A percentile compares a stretch with the other conserved stretches of the same genome.
These are phyloP conservation scores for Ogataea hybrid DNA, from an alignment of 1,139 yeast genomes.

Conservation along the genomic window DNA sequence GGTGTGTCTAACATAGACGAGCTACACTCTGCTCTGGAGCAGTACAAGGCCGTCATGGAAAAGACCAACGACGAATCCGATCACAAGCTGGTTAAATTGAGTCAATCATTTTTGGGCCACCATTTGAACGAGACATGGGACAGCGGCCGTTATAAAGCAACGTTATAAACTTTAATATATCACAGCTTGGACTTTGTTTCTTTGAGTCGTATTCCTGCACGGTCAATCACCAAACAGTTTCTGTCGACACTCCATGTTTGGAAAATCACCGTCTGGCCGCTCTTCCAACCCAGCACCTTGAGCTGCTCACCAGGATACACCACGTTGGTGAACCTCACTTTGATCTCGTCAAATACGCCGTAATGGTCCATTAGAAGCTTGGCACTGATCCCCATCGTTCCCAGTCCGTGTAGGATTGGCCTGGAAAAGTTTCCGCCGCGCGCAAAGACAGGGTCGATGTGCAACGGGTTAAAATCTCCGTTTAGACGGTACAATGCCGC, in stretches of 20 bases:
- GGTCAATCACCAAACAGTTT: conserved; percentile 74
- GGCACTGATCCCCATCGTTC: conserved; percentile 80
- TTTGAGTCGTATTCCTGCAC: conserved; percentile 78
- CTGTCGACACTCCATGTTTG: conserved; percentile 84
- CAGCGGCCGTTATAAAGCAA: conserved; percentile 39
- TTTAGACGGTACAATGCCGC: conserved; percentile 90
- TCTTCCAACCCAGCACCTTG: conserved; percentile 80
- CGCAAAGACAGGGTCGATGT: conserved; percentile 90
- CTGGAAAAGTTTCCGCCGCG: conserved; percentile 80
- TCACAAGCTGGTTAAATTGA: conserved; percentile 40
- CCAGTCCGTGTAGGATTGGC: conserved; percentile 93
- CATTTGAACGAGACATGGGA: conserved; percentile 70
- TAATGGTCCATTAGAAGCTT: conserved; percentile 75
- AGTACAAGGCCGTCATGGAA: conserved; percentile 49
- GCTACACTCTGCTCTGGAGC: conserved; percentile 58
- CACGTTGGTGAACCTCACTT: conserved; percentile 87
- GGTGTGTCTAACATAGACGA: conserved; percentile 70
- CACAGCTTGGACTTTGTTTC: conserved; percentile 33
- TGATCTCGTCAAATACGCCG: conserved; percentile 82
- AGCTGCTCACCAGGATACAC: conserved; percentile 98
- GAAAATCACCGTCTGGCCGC: conserved; percentile 68
- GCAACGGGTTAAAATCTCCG: conserved; percentile 95
- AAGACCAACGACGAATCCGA: conserved; percentile 41
- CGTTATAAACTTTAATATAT: neutral
- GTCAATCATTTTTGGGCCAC: conserved; percentile 47